Conservation (phyloP, 192 early-diverging fungal genomes). For the Gaertneriomyces sp. region DNA sequence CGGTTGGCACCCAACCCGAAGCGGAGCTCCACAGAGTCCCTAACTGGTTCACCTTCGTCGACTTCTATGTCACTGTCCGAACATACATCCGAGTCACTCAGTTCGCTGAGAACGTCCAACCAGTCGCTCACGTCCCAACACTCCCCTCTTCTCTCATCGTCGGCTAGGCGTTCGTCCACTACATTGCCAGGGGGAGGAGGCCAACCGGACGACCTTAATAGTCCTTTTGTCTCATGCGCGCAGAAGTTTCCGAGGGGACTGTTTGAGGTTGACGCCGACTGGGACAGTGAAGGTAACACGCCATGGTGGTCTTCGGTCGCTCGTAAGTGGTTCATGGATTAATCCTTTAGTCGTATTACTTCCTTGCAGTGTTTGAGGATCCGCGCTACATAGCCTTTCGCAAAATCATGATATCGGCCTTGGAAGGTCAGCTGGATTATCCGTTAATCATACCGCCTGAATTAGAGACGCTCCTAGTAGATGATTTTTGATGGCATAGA, state of each 20-base stretch:
- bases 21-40: too few species aligned
- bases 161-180: too few species aligned
- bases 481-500: slow-evolving; percentile 26
- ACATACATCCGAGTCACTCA: too few species aligned
- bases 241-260: slow-evolving; percentile 4
- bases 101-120: too few species aligned
- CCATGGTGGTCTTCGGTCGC: neutral
- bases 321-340: neutral
- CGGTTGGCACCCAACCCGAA: too few species aligned
- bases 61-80: too few species aligned
- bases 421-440: slow-evolving; percentile 37
- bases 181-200: too few species aligned
- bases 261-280: neutral
- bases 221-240: too few species aligned
- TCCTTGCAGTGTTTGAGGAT: slow-evolving; percentile 29
- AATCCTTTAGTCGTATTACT: neutral
- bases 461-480: slow-evolving; percentile 26
- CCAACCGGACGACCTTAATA: too few species aligned
- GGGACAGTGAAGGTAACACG: slow-evolving; percentile 2
- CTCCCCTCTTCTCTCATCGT: too few species aligned
- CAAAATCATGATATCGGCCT: slow-evolving; percentile 28
- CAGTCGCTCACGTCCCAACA: too few species aligned
- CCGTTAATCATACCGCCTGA: slow-evolving; percentile 42
- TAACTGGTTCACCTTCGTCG: too few species aligned
- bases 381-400: slow-evolving; percentile 36